Evolutionary conservation across 139 green algal species (phyloP).

Genomic region (Chlamydomonas sphaeroides): DNA sequence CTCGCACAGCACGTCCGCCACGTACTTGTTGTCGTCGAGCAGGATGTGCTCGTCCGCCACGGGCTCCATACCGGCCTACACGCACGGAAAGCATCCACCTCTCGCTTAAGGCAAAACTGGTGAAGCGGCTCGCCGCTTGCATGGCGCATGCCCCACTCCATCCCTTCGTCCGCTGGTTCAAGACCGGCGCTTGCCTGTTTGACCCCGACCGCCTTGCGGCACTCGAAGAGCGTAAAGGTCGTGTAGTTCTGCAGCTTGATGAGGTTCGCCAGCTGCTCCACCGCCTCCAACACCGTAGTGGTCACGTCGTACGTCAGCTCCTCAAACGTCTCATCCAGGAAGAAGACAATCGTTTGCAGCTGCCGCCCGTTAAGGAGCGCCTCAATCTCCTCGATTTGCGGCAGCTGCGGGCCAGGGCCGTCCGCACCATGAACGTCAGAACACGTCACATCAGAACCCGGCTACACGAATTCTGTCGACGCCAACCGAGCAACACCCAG

Average conservation of each 20-base stretch:
- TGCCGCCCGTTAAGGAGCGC: constrained; percentile 73
- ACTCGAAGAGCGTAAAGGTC: constrained; percentile 96
- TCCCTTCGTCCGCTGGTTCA: no score
- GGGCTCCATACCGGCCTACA: constrained; percentile 32
- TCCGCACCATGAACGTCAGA: no score
- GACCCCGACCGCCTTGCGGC: constrained; percentile 41
- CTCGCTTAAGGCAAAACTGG: no score
- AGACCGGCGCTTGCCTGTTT: constrained; percentile 40
- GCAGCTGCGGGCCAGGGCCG: constrained; percentile 60
- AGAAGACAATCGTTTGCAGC: constrained; percentile 90
- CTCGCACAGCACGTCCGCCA: constrained; percentile 87
- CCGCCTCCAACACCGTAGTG: constrained; percentile 88
- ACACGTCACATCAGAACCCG: no score
- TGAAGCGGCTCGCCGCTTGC: no score
- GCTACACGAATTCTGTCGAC: no score
- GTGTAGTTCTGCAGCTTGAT: constrained; percentile 95
- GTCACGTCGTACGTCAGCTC: constrained; percentile 91
- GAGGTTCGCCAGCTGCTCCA: constrained; percentile 85
- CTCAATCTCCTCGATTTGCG: constrained; percentile 90
- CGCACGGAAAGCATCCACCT: not conserved
- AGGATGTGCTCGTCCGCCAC: constrained; percentile 84
- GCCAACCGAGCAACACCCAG: no score
- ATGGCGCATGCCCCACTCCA: no score
- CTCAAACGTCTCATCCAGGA: constrained; percentile 97
- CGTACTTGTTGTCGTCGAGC: constrained; percentile 93